These are phyloP conservation scores for Imleria badia DNA, from an alignment of 768 basidiomycete genomes.

Conservation along the genomic window DNA sequence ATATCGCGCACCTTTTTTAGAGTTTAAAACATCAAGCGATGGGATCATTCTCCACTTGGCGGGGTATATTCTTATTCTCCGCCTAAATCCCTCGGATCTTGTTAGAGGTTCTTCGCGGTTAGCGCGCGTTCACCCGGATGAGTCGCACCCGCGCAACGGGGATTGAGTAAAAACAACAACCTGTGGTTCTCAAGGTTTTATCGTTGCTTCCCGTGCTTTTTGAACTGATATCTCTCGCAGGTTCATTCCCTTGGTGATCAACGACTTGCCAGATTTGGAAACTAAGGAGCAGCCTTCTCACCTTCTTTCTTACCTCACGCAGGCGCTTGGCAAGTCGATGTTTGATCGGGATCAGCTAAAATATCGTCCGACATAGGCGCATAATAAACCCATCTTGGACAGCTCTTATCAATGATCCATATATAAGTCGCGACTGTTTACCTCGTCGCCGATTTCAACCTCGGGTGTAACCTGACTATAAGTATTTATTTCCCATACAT, in stretches of 20 bases:
- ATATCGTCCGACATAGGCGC: constrained; percentile 4
- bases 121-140: neutral
- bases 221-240: neutral
- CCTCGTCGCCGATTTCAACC: neutral
- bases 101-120: neutral
- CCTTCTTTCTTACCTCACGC: constrained; percentile 11
- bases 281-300: neutral
- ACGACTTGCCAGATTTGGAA: neutral
- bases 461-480: constrained; percentile 5
- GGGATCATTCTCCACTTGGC: constrained; percentile 5
- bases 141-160: neutral
- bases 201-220: neutral
- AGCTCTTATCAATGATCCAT: constrained; percentile 8
- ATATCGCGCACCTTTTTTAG: neutral
- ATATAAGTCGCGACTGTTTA: neutral
- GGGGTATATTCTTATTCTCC: neutral
- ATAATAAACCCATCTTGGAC: constrained; percentile 2
- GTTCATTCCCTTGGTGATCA: neutral
- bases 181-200: neutral
- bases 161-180: constrained; percentile 4
- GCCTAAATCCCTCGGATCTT: constrained; percentile 7
- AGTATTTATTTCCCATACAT: constrained; percentile 3
- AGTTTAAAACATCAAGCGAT: neutral
- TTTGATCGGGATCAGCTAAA: constrained; percentile 6
- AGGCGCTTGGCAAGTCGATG: neutral